Evolutionary conservation across 2,329 filamentous ascomycete species (phyloP).

Genomic region (Apiospora malaysiana): DNA sequence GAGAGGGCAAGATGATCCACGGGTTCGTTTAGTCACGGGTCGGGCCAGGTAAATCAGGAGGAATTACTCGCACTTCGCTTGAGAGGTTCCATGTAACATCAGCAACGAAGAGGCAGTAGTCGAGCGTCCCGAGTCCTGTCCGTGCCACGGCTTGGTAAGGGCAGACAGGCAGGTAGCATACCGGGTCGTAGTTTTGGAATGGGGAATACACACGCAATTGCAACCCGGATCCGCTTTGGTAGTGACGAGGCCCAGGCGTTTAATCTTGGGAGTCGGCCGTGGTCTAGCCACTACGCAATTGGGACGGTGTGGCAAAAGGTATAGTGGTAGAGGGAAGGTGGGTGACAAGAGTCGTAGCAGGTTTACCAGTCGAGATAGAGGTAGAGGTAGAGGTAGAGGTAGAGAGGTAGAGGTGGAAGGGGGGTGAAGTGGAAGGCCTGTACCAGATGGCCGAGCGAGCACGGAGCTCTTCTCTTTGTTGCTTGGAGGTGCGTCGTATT

Average conservation of each 20-base stretch:
- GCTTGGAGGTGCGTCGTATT: not conserved
- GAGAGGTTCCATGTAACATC: conserved; percentile 21
- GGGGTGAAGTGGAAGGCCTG: not conserved
- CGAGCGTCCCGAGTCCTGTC: conserved; percentile 18
- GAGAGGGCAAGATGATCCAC: conserved; percentile 10
- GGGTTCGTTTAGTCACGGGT: conserved; percentile 17
- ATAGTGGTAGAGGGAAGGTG: not conserved
- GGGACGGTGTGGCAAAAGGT: conserved; percentile 15
- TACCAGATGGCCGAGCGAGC: not conserved
- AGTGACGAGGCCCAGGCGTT: conserved; percentile 20
- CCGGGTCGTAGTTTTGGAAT: conserved; percentile 4
- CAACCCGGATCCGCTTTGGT: conserved; percentile 22
- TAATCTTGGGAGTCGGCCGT: conserved; percentile 16
- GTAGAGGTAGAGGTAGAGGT: not conserved
- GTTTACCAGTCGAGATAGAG: not conserved
- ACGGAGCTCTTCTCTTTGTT: not conserved
- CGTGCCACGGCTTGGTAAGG: conserved; percentile 17
- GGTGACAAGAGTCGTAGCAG: not conserved
- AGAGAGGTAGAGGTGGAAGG: not conserved
- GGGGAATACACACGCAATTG: conserved; percentile 20
- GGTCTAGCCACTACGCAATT: conserved; percentile 15
- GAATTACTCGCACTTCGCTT: conserved; percentile 20
- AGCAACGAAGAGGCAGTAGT: conserved; percentile 13
- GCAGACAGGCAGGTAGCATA: not conserved
- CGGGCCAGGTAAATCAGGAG: conserved; percentile 19